These are phyloP conservation scores for Lumnitzera littorea DNA, from an alignment of 345 rosid genomes.

Conservation along the genomic window DNA sequence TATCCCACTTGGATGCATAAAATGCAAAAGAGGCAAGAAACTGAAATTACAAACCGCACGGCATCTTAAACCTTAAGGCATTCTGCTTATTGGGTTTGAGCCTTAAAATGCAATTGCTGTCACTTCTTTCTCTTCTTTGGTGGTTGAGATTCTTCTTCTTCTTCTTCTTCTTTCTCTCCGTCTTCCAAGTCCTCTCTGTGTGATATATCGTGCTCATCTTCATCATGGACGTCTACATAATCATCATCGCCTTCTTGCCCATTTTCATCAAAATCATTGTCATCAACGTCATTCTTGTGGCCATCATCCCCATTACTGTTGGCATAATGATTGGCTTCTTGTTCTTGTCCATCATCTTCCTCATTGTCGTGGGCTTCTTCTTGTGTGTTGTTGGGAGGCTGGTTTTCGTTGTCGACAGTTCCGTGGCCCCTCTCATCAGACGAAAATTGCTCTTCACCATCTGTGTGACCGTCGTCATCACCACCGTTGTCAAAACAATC, in stretches of 20 bases:
- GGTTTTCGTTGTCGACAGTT: neutral
- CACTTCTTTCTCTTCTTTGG: neutral
- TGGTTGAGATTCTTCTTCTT: neutral
- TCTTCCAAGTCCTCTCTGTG: neutral
- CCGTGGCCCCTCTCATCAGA: neutral
- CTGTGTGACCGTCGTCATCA: neutral
- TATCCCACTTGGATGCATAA: too few relatives aligned
- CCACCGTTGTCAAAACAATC: neutral
- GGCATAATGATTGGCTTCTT: neutral
- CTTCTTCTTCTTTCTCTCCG: neutral
- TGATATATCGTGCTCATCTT: neutral
- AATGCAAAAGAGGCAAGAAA: too few relatives aligned
- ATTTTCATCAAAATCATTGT: neutral
- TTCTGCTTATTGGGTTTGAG: too few relatives aligned
- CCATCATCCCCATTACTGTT: neutral
- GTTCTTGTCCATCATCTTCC: neutral
- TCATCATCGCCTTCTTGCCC: neutral
- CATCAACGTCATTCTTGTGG: neutral
- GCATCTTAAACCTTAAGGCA: too few relatives aligned
- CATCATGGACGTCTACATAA: neutral
- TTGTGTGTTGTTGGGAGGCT: neutral
- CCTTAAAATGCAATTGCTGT: too few relatives aligned
- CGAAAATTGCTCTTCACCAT: neutral
- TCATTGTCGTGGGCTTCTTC: neutral
- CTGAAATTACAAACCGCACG: too few relatives aligned